Evolutionary conservation across 2,329 filamentous ascomycete species (phyloP), one percentile per base, ranked within the genome.

Genomic region (Gnomoniopsis smithogilvyi): DNA sequence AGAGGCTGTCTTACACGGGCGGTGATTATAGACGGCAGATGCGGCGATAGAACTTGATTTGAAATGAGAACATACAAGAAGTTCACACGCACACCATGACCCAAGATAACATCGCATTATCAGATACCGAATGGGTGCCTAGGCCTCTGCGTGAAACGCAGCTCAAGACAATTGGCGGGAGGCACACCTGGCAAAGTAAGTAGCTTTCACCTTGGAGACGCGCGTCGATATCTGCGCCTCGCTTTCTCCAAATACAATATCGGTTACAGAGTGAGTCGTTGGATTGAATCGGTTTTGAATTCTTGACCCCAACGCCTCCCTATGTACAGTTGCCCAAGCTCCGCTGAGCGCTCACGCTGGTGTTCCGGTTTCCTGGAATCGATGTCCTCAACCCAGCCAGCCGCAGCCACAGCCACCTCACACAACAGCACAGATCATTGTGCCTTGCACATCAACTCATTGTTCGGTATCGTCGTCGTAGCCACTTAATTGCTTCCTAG

Each of bases 401-500:
- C 41, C 41, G 41, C 17, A n/a, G 8, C 41, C 41, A 4, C 41
- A 45, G 41, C 19, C n/a, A 17, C 41, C 6, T 41, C n/a, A 19
- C 2, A 6, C 10, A 10, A 6, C 36, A 14, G 6, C 15, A 22
- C 52, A 30, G 41, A 24, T 58, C 24, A 14, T 19, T 41, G 48
- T 34, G 33, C 47, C 22, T 19, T 24, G 41, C 47, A 30, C 26
- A 30, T 30, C 26, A 30, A 30, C 4, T 21, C 34, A 48, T 50
- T 62, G 51, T 58, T 71, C 68, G 17, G 66, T 69, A 21, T 79
- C 78, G 68, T 88, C 85, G 67, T 85, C 85, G 71, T 85, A 88
- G 60, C 83, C 85, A 48, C 74, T 79, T 63, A 88, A 66, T 64
- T 78, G 76, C 76, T 87, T 86, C 69, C 85, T 79, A 52, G 84